phyloP scores from a whole-genome alignment of 805 yeast species.

The Candida taoyuanica region DNA sequence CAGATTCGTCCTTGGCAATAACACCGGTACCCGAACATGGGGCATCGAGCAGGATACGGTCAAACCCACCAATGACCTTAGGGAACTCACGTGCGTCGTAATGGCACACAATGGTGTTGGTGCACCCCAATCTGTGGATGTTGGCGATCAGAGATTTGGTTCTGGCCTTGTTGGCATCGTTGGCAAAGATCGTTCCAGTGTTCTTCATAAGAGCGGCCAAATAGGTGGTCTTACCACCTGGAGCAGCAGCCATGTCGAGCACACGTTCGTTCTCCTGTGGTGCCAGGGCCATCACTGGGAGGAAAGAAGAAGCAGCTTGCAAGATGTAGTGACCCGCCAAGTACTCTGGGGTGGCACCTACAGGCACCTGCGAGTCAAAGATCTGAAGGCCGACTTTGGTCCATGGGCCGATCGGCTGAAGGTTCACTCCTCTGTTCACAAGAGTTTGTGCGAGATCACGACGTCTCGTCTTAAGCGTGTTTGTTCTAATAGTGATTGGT shows the following conservation, averaged over 20 bases:
- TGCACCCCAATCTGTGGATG: constrained; percentile 94
- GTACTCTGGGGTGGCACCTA: constrained; percentile 99
- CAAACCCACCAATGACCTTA: constrained; percentile 96
- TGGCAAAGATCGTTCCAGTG: constrained; percentile 96
- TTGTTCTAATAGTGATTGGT: constrained; percentile 97
- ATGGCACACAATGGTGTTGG: constrained; percentile 93
- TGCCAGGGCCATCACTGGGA: constrained; percentile 95
- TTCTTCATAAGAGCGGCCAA: constrained; percentile 95
- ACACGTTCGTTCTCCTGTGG: constrained; percentile 97
- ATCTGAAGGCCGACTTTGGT: constrained; percentile 97
- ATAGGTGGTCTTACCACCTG: constrained; percentile 98
- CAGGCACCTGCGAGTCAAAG: constrained; percentile 98
- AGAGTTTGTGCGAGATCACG: constrained; percentile 93
- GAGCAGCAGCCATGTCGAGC: constrained; percentile 99
- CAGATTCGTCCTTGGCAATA: constrained; percentile 94
- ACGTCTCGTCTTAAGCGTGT: constrained; percentile 89
- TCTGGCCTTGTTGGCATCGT: constrained; percentile 94
- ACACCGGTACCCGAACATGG: constrained; percentile 99
- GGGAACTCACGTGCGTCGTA: constrained; percentile 99
- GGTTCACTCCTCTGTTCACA: constrained; percentile 93
- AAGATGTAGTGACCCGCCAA: constrained; percentile 95
- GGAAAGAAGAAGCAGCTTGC: constrained; percentile 97
- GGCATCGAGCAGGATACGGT: constrained; percentile 91
- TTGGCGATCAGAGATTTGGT: constrained; percentile 95
- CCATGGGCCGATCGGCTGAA: constrained; percentile 97